Evolutionary conservation across 2,329 filamentous ascomycete genomes (phyloP), one percentile per base, ranked within the genome.

Genomic region (Lasiodiplodia sp.): DNA sequence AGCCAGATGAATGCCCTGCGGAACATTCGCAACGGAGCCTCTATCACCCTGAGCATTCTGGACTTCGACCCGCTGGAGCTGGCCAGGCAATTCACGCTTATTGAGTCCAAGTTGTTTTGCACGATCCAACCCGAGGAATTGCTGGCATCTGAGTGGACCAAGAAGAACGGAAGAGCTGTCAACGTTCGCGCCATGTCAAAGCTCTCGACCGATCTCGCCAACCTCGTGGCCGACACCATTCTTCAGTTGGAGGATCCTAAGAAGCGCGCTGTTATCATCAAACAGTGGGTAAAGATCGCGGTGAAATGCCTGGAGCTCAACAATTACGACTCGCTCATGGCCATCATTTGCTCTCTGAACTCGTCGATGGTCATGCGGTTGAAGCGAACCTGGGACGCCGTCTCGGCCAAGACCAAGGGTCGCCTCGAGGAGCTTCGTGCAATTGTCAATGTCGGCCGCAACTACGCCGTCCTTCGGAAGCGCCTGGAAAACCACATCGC

Each of bases 211-310:
- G 94, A 97, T 72, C 84, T 99, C 21, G 94, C 95, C 4, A 96
- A 97, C 75, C 84, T 98, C 49, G 96, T 99, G 12, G 92, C 93
- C 0, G 95, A 98, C 77, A 96, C 92, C 0, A 97, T 99, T 73
- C 87, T 99, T 16, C 89, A 92, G 68, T 87, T 93, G 68, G 87
- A 92, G n/a, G 96, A 98, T 77, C 90, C 91, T 31, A 98, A 98
- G 87, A 97, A 95, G 83, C 89, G 96, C 31, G 95, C 96, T 0
- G 83, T 87, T 1, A 88, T 94, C 65, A 96, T 99, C 82, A 98
- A 99, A 83, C 94, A 98, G 74, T 99, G 96, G 96, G 92, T 97
- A 78, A 99, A 98, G 84, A 90, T 98, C 73, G 93, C 93, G 0
- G 87, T 91, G 73, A 92, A 92, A 74, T 97, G 93, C 72, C 84